Evolutionary conservation across 2,329 filamentous ascomycete genomes (phyloP).

Genomic region (Ophiosphaerella korrae): DNA sequence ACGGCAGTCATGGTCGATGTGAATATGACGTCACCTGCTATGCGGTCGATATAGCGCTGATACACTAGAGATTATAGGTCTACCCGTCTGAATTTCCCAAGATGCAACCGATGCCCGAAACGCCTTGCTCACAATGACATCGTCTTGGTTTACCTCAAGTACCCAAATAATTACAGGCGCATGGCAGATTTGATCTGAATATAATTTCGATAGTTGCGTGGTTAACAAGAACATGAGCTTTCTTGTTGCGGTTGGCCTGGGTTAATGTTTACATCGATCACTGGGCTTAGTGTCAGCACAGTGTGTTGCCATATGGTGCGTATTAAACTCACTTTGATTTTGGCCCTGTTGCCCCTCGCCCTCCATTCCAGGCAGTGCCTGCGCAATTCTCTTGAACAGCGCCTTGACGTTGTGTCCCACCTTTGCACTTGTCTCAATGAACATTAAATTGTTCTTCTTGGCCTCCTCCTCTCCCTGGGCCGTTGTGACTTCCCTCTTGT

Average conservation of each 20-base stretch:
- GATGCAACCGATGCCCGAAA: conserved; percentile 35
- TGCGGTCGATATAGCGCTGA: conserved; percentile 34
- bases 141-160: conserved; percentile 23
- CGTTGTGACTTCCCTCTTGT: conserved; percentile 96
- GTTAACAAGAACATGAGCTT: conserved; percentile 47
- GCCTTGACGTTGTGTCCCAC: conserved; percentile 97
- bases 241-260: conserved; percentile 69
- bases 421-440: conserved; percentile 98
- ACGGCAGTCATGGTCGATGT: not conserved
- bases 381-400: conserved; percentile 96
- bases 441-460: conserved; percentile 97
- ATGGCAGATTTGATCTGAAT: conserved; percentile 27
- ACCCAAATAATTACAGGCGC: conserved; percentile 45
- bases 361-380: conserved; percentile 97
- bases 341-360: conserved; percentile 79
- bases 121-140: conserved; percentile 48
- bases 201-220: conserved; percentile 5
- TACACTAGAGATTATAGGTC: conserved; percentile 43
- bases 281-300: conserved; percentile 52
- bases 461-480: conserved; percentile 97
- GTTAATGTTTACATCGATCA: conserved; percentile 93
- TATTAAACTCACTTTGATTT: conserved; percentile 71
- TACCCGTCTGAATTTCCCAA: conserved; percentile 11
- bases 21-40: conserved; percentile 26
- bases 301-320: not conserved